Base-by-base conservation (phyloP, 139 green algal species). In the Eudorina sp. region DNA sequence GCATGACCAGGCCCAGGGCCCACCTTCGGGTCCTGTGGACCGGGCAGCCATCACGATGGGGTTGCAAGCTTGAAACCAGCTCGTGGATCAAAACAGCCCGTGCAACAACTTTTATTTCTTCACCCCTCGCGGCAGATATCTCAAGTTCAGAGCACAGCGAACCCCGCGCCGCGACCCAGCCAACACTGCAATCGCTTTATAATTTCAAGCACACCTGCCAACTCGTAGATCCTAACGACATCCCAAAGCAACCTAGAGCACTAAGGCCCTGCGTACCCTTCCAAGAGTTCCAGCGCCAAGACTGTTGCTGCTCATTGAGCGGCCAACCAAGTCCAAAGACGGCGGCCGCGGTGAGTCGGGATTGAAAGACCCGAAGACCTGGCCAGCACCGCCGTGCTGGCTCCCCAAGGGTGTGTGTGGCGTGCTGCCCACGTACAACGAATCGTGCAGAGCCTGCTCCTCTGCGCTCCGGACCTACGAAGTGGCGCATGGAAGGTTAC, bases 321-420 rank as follows among this genome's bases (percentile, higher is more conserved):
- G 43, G 0, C 82, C 82, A 34, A 70, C 66, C 31, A 55, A 18
- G 18, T 88, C 64, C 46, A 80, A 41, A 7, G 82, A 80, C 38
- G 79, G 79, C 25, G 45, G 38, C 6, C 46, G 82, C 21, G 66
- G 66, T 0, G 41, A 64, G 27, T 76, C 80, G 11, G 55, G 25
- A 29, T 62, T 76, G 80, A 77, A 86, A 0, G 80, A 64, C 8
- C 80, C 80, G 5, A 77, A 86, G 21, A 86, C 43, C 29, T 41
- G 60, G n/a, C 53, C 53, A n/a, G 23, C 41, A 31, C 60, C 80
- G 27, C 60, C 60, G 29, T 86, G 60, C 80, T 86, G 80, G 43
- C 80, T 76, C n/a, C 60, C 60, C 60, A 86, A 55, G 27, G 80
- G 80, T 29, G 80, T 86, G 80, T 86, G 80, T 13, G 80, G 80